These are phyloP conservation scores for Claviceps fusiformis DNA, from an alignment of 2,329 filamentous ascomycete species.

Conservation along the genomic window DNA sequence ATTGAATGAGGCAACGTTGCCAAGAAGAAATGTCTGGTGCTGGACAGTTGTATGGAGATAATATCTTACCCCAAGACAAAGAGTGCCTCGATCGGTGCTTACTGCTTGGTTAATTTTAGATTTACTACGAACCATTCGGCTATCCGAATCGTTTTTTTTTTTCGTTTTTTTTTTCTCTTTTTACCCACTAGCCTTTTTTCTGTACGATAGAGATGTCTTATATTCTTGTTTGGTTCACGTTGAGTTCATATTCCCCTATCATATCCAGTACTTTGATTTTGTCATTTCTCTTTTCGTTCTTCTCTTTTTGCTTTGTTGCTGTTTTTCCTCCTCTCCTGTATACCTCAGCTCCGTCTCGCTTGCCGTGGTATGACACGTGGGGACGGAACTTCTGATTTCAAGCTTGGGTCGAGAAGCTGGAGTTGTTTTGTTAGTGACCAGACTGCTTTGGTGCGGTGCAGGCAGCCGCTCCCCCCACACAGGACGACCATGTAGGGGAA, in stretches of 20 bases:
- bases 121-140: not conserved
- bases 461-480: not conserved
- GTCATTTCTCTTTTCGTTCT: too few relatives aligned
- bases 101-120: not conserved
- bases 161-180: too few relatives aligned
- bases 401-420: not conserved
- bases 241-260: too few relatives aligned
- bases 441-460: not conserved
- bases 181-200: too few relatives aligned
- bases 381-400: not conserved
- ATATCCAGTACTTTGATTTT: not conserved
- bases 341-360: not conserved
- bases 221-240: too few relatives aligned
- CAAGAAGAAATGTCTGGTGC: not conserved
- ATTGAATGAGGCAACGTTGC: not conserved
- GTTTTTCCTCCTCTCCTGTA: not conserved
- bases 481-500: not conserved
- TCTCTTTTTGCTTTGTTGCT: not conserved
- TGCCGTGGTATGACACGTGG: not conserved
- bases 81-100: not conserved
- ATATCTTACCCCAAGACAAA: not conserved
- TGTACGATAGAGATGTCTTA: too few relatives aligned
- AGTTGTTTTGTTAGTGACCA: not conserved
- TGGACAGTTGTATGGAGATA: not conserved
- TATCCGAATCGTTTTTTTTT: not conserved